Base-by-base conservation (phyloP, 768 basidiomycete species). In the Suillus alpinus region DNA sequence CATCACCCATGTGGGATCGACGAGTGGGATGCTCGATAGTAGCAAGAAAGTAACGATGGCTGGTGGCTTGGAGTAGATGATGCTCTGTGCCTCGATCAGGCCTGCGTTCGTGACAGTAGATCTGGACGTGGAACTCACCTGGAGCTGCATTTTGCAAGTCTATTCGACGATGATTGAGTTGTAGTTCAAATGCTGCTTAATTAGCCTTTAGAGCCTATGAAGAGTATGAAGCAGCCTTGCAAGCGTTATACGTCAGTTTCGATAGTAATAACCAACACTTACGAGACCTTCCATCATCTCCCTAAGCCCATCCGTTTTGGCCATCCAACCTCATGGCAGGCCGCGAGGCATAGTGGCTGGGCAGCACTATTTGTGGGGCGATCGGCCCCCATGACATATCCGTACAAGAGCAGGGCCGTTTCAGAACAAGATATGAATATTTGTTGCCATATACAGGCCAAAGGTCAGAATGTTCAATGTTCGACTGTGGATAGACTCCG, bases 31-130 rank as follows among this genome's bases (percentile, higher is more conserved):
- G 18, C 55, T 50, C 44, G 63, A 60, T 34, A 65, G 32, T 37
- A 62, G 29, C 26, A 63, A 41, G 16, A 72, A 29, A 2, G 67
- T 56, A 10, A 37, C 53, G 8, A 66, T 32, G 3, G 62, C 39
- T 2, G 59, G 50, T 6, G 59, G 14, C 36, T 55, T 55, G 36
- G 36, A 12, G 34, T 23, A 23, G 7, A 36, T 53, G 14, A 37
- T 37, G 52, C 20, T 26, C 36, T 55, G 13, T 4, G 36, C 16
- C 16, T 37, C 52, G 36, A 23, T 55, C 36, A 55, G 36, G 16
- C 9, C 9, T 26, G 36, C 9, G 20, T 53, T 34, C 20, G 8
- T 26, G 52, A 26, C 23, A 16, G 23, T 18, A 16, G 9, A 55
- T 55, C 20, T 55, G 52, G 23, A 37, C 3, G 36, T 20, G 31